A percentile compares a stretch with the other conserved stretches of the same genome.
Evolutionary conservation across 2,329 filamentous ascomycete species (phyloP).

Genomic region (Xylaria sp.): DNA sequence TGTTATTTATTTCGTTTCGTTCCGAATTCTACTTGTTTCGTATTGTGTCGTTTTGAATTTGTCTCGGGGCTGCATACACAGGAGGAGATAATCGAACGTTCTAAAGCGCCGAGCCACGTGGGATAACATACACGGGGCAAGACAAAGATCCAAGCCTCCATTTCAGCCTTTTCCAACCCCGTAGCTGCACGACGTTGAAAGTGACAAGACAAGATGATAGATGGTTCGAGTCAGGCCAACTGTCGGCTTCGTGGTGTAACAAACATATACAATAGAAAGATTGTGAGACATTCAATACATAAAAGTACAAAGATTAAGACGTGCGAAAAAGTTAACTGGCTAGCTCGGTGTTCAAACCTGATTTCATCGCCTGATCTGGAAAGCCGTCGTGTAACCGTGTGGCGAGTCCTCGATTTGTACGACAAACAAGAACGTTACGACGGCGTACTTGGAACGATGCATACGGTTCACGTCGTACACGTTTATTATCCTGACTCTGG

Average conservation of each 20-base stretch:
- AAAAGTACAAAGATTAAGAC: background rate
- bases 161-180: too few species aligned
- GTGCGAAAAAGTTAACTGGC: background rate
- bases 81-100: background rate
- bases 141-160: too few species aligned
- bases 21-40: background rate
- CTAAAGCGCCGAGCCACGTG: background rate
- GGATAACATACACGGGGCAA: background rate
- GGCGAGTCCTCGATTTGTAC: background rate
- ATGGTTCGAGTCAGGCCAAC: background rate
- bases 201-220: too few species aligned
- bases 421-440: too few species aligned
- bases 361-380: conserved; percentile 9
- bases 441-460: too few species aligned
- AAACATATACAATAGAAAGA: background rate
- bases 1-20: too few species aligned
- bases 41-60: background rate
- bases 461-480: too few species aligned
- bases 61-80: background rate
- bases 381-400: conserved; percentile 1
- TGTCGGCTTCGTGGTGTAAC: background rate
- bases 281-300: too few species aligned
- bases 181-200: background rate
- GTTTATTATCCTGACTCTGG: too few species aligned
- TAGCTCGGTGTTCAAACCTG: background rate